phyloP scores from a whole-genome alignment of 805 yeast species.

The Ogataea minuta region DNA sequence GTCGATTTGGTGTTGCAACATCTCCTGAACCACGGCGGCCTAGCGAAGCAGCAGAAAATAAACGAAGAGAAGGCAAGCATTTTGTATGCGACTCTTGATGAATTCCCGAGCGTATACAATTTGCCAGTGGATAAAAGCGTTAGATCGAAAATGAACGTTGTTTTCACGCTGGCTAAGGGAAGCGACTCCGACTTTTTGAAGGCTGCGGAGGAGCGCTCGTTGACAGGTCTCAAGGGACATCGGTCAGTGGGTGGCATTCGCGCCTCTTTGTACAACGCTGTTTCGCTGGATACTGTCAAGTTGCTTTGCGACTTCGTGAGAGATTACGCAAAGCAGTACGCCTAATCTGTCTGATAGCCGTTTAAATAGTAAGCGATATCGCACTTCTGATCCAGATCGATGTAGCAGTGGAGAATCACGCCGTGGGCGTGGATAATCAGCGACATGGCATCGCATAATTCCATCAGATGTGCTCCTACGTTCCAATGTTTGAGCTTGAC shows the following conservation, averaged over 20 bases:
- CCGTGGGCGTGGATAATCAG: conserved; percentile 50
- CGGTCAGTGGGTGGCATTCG: conserved; percentile 97
- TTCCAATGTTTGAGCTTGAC: conserved; percentile 68
- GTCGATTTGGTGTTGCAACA: conserved; percentile 72
- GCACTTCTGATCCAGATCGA: conserved; percentile 63
- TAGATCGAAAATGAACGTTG: conserved; percentile 91
- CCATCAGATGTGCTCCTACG: conserved; percentile 58
- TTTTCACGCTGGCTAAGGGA: conserved; percentile 69
- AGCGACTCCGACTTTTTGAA: conserved; percentile 66
- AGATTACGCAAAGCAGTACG: conserved; percentile 49
- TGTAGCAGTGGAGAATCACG: conserved; percentile 62
- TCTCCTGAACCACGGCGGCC: conserved; percentile 69
- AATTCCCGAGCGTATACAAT: conserved; percentile 60
- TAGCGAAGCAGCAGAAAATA: conserved; percentile 53
- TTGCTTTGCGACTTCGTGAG: conserved; percentile 54
- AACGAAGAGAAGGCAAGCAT: conserved; percentile 61
- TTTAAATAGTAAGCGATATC: conserved; percentile 62
- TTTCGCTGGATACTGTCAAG: conserved; percentile 58
- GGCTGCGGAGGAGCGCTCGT: conserved; percentile 55
- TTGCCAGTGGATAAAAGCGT: conserved; percentile 61
- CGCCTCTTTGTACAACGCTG: conserved; percentile 90
- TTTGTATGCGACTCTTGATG: conserved; percentile 65
- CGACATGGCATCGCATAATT: conserved; percentile 58
- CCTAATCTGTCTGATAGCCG: conserved; percentile 29
- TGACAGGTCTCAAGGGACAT: conserved; percentile 90